Percentiles rank a stretch among this genome's conserved stretches.
Conservation (phyloP, 371 early-diverging fungal species). For the Enteropsectra breve region DNA sequence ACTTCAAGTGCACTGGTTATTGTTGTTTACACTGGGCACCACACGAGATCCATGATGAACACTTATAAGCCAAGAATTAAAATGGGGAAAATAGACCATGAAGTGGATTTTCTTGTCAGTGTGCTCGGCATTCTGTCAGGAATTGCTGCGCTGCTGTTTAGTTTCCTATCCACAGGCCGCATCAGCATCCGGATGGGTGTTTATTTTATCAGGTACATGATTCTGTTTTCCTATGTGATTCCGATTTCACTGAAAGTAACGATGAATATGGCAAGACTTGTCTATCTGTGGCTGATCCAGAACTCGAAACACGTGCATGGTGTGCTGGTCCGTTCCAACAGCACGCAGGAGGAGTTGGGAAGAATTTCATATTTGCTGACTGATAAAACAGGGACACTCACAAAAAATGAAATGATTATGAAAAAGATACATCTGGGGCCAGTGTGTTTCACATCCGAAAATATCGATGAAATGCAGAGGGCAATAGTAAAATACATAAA, state of each 20-base stretch:
- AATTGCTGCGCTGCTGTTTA: slow-evolving; percentile 66
- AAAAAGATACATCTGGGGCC: slow-evolving; percentile 90
- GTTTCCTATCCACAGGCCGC: slow-evolving; percentile 55
- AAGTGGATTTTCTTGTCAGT: slow-evolving; percentile 78
- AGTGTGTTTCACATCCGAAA: slow-evolving; percentile 75
- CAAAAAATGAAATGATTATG: slow-evolving; percentile 95
- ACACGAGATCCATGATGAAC: slow-evolving; percentile 91
- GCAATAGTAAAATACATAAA: background rate
- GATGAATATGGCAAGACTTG: slow-evolving; percentile 85
- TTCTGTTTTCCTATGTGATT: slow-evolving; percentile 88
- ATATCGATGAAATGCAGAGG: slow-evolving; percentile 56
- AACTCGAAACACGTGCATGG: slow-evolving; percentile 62
- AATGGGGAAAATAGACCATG: slow-evolving; percentile 79
- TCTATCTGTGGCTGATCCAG: slow-evolving; percentile 65
- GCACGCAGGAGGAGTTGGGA: slow-evolving; percentile 96
- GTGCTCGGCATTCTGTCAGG: slow-evolving; percentile 43
- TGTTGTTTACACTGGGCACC: slow-evolving; percentile 88
- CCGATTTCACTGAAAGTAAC: slow-evolving; percentile 90
- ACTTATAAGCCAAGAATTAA: slow-evolving; percentile 84
- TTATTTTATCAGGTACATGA: slow-evolving; percentile 79
- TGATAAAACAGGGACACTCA: slow-evolving; percentile 97
- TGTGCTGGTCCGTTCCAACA: slow-evolving; percentile 75
- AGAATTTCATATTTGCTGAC: slow-evolving; percentile 84
- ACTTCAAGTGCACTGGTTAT: slow-evolving; percentile 78
- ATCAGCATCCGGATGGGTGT: slow-evolving; percentile 77